Evolutionary conservation across 306 rosid genomes (phyloP), one percentile per base, ranked within the genome.

Genomic region (Vachellia pachyceras): DNA sequence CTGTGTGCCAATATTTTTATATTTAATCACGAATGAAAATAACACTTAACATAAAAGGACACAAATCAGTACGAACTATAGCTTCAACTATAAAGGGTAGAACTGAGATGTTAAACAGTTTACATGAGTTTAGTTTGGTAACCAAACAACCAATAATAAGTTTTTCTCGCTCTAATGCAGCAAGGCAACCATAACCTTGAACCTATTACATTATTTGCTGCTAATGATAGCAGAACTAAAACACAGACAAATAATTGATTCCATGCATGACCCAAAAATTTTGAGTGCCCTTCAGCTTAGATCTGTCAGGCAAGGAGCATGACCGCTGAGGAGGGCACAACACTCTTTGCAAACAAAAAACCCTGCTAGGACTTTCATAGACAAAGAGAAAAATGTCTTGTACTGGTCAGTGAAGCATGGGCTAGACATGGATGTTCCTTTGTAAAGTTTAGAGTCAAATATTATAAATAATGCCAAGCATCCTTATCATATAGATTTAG

Each of bases 111-210:
- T 12, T 47, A 52, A 33, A 61, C 73, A 68, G 73, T 40, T 10
- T 9, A n/a, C 69, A 12, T 63, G 15, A 78, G 60, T 37, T 69
- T 20, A 35, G 36, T 76, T 60, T 61, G 70, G 73, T 57, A 61
- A 29, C 60, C 58, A 45, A 58, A 75, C 73, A 57, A 50, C 77
- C 75, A 72, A 69, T 68, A 65, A 35, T 70, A 29, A 64, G 71
- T 69, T 72, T 77, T 64, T 82, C 50, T 52, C 73, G 74, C 58
- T 35, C 58, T 55, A 74, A 68, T 72, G 29, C 73, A 54, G 72
- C 61, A 23, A 54, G 52, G 75, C 10, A 54, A 79, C 72, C 74
- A 52, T 69, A 58, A 70, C 50, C 18, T 14, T 46, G 82, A 60
- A 25, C 33, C 36, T 25, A 58, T 55, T 18, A n/a, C 10, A 71